A percentile compares a stretch with the other conserved stretches of the same genome.
Conservation (phyloP, 805 yeast species). For the Candida sanyiensis region DNA sequence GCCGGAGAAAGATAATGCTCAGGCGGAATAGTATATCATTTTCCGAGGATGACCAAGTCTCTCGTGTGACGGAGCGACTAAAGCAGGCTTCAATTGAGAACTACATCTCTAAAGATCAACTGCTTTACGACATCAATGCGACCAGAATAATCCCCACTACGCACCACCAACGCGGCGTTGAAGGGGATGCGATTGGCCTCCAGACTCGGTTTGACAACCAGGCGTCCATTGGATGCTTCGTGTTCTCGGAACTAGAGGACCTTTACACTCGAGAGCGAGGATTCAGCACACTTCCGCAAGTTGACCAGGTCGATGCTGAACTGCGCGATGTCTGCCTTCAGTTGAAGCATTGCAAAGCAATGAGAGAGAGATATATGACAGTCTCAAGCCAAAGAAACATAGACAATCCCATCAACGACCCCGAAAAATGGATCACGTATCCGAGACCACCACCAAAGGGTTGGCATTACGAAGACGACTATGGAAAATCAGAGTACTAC, state of each 20-base stretch:
- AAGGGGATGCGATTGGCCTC: slow-evolving; percentile 21
- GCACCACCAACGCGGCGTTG: slow-evolving; percentile 15
- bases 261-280: slow-evolving; percentile 6
- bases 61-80: neutral
- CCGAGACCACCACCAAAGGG: slow-evolving; percentile 61
- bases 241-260: slow-evolving; percentile 6
- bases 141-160: slow-evolving; percentile 13
- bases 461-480: slow-evolving; percentile 34
- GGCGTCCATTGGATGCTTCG: slow-evolving; percentile 19
- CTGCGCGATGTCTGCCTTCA: slow-evolving; percentile 12
- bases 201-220: slow-evolving; percentile 23
- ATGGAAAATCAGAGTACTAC: slow-evolving; percentile 23
- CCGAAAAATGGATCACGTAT: slow-evolving; percentile 62
- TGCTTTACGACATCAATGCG: slow-evolving; percentile 7
- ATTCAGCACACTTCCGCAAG: slow-evolving; percentile 11
- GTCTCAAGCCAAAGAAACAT: slow-evolving; percentile 60
- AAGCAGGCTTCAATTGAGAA: slow-evolving; percentile 5
- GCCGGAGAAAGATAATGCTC: neutral
- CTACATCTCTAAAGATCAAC: slow-evolving; percentile 7
- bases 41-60: slow-evolving; percentile 1
- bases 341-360: slow-evolving; percentile 29
- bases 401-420: slow-evolving; percentile 66
- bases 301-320: slow-evolving; percentile 12
- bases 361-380: slow-evolving; percentile 61
- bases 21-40: slow-evolving; percentile 4